These are phyloP conservation scores for Chlorella sp. DNA, from an alignment of 139 green algal species.

Conservation along the genomic window DNA sequence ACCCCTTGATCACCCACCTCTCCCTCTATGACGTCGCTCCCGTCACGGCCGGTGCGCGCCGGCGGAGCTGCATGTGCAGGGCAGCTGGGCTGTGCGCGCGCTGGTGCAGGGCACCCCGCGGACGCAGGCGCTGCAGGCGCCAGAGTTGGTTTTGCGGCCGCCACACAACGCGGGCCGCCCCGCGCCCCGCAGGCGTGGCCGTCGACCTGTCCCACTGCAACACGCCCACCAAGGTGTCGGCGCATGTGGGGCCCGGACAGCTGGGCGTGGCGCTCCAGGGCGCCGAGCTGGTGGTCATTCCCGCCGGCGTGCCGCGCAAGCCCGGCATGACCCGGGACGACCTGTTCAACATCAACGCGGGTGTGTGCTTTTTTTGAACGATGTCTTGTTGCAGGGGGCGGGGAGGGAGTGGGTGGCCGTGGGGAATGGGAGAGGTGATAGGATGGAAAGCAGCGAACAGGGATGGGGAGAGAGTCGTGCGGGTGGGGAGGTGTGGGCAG, in stretches of 20 bases:
- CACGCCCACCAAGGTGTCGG: slow-evolving; percentile 73
- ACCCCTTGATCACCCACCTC: slow-evolving; percentile 64
- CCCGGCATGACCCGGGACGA: slow-evolving; percentile 99
- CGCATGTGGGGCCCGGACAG: slow-evolving; percentile 79
- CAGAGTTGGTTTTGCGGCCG: too few relatives aligned
- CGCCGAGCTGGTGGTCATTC: slow-evolving; percentile 95
- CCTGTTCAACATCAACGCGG: slow-evolving; percentile 99
- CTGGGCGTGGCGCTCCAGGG: slow-evolving; percentile 81
- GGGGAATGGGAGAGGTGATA: too few relatives aligned
- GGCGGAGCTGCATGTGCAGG: too few relatives aligned
- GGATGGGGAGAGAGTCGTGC: too few relatives aligned
- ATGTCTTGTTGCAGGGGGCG: neutral
- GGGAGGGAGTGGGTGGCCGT: too few relatives aligned
- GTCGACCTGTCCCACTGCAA: slow-evolving; percentile 95
- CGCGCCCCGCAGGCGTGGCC: slow-evolving; percentile 88
- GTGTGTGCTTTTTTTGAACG: neutral
- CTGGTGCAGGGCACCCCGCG: too few relatives aligned
- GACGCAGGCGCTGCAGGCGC: too few relatives aligned
- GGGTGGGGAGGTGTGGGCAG: too few relatives aligned
- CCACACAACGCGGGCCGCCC: too few relatives aligned
- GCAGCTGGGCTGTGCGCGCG: too few relatives aligned
- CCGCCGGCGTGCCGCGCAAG: slow-evolving; percentile 94
- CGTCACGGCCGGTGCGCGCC: too few relatives aligned
- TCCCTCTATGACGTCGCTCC: slow-evolving; percentile 94
- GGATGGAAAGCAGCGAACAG: too few relatives aligned